Conservation (phyloP, 2,329 filamentous ascomycete genomes). For the Fusarium verrucosum region DNA sequence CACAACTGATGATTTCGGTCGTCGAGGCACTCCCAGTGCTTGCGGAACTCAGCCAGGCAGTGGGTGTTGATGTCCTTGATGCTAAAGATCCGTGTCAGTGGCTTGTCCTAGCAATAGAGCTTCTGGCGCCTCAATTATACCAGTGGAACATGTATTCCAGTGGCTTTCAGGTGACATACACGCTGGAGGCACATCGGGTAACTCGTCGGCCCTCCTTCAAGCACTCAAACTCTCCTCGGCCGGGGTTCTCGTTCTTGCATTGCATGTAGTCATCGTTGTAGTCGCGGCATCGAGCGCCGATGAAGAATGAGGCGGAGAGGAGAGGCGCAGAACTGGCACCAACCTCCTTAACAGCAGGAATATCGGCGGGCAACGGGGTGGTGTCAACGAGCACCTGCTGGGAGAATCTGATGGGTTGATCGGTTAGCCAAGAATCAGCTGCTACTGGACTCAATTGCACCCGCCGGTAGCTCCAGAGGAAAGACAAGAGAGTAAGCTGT, state of each 20-base stretch:
- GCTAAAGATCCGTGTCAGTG: constrained; percentile 56
- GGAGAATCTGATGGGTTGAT: constrained; percentile 77
- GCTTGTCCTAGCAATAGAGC: background rate
- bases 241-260: constrained; percentile 95
- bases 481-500: background rate
- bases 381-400: constrained; percentile 94
- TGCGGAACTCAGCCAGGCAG: constrained; percentile 89
- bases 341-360: constrained; percentile 93
- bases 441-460: constrained; percentile 38
- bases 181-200: constrained; percentile 93
- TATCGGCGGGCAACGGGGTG: constrained; percentile 89
- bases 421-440: constrained; percentile 40
- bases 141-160: background rate
- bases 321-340: constrained; percentile 93
- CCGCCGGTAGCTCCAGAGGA: background rate
- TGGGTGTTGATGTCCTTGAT: constrained; percentile 95
- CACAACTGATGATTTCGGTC: constrained; percentile 98
- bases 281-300: constrained; percentile 90
- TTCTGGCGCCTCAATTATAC: background rate
- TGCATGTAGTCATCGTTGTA: constrained; percentile 99
- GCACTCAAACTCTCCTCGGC: constrained; percentile 91
- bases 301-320: constrained; percentile 93
- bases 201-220: constrained; percentile 96
- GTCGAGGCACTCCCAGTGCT: constrained; percentile 95
- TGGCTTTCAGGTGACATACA: constrained; percentile 69